These are phyloP conservation scores for Dactylellina haptotyla DNA, from an alignment of 2,329 filamentous ascomycete genomes.

Conservation along the genomic window DNA sequence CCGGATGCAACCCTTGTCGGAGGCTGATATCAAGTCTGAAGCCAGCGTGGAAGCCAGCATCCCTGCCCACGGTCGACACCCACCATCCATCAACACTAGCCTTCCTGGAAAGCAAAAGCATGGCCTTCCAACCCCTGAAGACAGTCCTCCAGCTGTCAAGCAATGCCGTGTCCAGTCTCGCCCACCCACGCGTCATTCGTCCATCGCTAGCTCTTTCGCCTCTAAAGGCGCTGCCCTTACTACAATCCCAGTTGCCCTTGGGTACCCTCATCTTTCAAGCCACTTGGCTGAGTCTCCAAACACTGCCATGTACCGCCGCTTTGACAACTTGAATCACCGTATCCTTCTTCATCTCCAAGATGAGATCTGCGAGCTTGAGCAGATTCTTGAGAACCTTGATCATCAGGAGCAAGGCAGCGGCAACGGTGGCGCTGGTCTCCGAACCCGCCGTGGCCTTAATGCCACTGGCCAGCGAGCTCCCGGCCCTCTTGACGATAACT, in stretches of 20 bases:
- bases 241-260: constrained; percentile 47
- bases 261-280: constrained; percentile 56
- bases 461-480: constrained; percentile 40
- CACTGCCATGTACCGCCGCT: constrained; percentile 80
- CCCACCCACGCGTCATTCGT: constrained; percentile 39
- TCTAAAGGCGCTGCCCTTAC: constrained; percentile 28
- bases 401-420: constrained; percentile 59
- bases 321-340: constrained; percentile 83
- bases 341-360: constrained; percentile 85
- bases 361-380: constrained; percentile 82
- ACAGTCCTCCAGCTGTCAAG: constrained; percentile 50
- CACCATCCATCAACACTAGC: constrained; percentile 52
- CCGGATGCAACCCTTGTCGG: constrained; percentile 49
- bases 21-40: constrained; percentile 52
- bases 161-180: constrained; percentile 47
- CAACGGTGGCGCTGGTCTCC: constrained; percentile 58
- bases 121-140: constrained; percentile 46
- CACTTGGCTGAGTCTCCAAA: constrained; percentile 55
- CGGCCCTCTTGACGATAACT: constrained; percentile 41
- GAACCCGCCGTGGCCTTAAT: constrained; percentile 55
- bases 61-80: constrained; percentile 31
- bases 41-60: constrained; percentile 44
- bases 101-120: constrained; percentile 43
- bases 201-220: constrained; percentile 35
- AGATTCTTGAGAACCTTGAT: constrained; percentile 77